Percentiles rank a stretch among this genome's conserved stretches.
These are phyloP conservation scores for Dactylellina haptotyla DNA, from an alignment of 2,329 filamentous ascomycete species.

Conservation along the genomic window DNA sequence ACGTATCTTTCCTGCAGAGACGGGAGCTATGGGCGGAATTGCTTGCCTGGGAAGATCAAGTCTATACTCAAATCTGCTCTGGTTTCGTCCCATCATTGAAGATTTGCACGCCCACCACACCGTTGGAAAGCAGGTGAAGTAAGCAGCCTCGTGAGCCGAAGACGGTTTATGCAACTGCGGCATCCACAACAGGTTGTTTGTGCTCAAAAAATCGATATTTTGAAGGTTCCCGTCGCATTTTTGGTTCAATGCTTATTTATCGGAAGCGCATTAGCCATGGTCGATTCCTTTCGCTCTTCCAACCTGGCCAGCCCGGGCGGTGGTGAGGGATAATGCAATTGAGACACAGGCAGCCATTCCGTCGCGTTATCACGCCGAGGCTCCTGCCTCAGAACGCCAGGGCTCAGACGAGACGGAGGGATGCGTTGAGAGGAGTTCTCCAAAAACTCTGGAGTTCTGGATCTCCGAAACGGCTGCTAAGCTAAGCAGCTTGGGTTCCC, in stretches of 20 bases:
- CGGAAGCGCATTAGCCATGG: conserved; percentile 43
- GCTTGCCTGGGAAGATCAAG: conserved; percentile 15
- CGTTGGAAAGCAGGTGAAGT: conserved; percentile 10
- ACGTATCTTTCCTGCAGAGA: conserved; percentile 42
- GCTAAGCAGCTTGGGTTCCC: conserved; percentile 29
- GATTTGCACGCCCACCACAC: conserved; percentile 12
- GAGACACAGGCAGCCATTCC: conserved; percentile 45
- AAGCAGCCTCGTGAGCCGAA: conserved; percentile 48
- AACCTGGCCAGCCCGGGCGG: conserved; percentile 9
- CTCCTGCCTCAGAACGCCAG: conserved; percentile 39
- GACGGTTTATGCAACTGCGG: conserved; percentile 51
- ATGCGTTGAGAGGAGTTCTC: conserved; percentile 54
- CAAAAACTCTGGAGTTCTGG: conserved; percentile 44
- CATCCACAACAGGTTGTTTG: conserved; percentile 31
- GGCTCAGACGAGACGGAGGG: conserved; percentile 33
- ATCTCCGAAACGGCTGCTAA: conserved; percentile 49
- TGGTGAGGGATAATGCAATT: conserved; percentile 29
- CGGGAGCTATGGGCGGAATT: conserved; percentile 50
- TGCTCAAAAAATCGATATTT: conserved; percentile 22
- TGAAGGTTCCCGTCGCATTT: conserved; percentile 36
- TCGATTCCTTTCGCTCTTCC: not conserved
- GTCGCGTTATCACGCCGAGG: conserved; percentile 52
- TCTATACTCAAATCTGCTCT: conserved; percentile 5
- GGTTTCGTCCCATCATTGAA: conserved; percentile 52
- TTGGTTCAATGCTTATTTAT: conserved; percentile 21